A percentile compares a stretch with the other conserved stretches of the same genome.
Evolutionary conservation across 2,329 filamentous ascomycete genomes (phyloP).

Genomic region (Leptodontidium sp.): DNA sequence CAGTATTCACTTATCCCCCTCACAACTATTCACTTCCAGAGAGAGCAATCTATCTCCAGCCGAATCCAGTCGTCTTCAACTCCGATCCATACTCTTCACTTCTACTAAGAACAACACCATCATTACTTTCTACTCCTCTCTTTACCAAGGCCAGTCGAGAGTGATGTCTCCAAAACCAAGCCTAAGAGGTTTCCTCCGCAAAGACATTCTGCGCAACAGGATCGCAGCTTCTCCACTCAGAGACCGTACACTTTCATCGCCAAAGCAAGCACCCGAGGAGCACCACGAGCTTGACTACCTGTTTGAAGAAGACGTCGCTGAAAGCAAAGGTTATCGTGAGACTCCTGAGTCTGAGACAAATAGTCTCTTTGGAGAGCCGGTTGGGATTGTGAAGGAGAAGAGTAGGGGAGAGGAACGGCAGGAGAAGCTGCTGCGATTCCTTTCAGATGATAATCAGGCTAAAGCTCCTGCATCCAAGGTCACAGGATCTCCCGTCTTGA

Average conservation of each 20-base stretch:
- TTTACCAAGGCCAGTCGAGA: background rate
- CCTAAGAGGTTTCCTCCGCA: conserved; percentile 6
- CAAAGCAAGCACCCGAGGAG: background rate
- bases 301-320: background rate
- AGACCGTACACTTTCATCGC: background rate
- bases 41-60: background rate
- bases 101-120: background rate
- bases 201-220: conserved; percentile 4
- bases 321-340: background rate
- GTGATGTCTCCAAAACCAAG: conserved; percentile 5
- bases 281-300: background rate
- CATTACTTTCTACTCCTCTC: background rate
- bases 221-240: background rate
- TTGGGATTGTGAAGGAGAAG: background rate
- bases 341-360: background rate
- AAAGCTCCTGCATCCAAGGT: background rate
- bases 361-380: background rate
- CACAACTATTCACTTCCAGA: background rate
- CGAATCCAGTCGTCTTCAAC: background rate
- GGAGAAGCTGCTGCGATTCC: background rate
- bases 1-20: background rate
- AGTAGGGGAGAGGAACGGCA: background rate
- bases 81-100: background rate
- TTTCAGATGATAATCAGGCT: background rate
- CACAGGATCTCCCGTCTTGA: background rate